Percentiles rank a stretch among this genome's conserved stretches.
phyloP scores from a whole-genome alignment of 495 filamentous ascomycete species.

The Chaetomidium leptoderma region DNA sequence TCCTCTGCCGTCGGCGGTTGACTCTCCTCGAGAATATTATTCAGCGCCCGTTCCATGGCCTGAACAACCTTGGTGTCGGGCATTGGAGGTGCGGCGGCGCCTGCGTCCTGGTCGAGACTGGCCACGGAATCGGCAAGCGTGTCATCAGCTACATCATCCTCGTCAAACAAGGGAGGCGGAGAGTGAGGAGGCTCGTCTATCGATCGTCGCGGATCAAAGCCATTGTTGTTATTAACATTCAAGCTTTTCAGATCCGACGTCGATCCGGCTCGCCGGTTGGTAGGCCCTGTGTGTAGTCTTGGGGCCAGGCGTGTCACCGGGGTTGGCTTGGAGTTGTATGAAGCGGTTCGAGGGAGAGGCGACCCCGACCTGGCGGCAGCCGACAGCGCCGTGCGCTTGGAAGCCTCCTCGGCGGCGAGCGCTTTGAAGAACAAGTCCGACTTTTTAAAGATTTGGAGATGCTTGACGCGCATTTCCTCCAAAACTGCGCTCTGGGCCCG shows the following conservation, averaged over 20 bases:
- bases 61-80: conserved; percentile 66
- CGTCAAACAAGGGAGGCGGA: conserved; percentile 48
- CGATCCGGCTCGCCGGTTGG: conserved; percentile 41
- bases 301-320: conserved; percentile 39
- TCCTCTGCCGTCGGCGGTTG: conserved; percentile 59
- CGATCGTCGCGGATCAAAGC: conserved; percentile 42
- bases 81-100: conserved; percentile 31
- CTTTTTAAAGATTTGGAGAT: conserved; percentile 82
- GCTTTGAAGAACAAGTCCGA: conserved; percentile 96
- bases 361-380: conserved; percentile 29
- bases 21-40: conserved; percentile 80
- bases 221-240: conserved; percentile 31
- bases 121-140: conserved; percentile 49
- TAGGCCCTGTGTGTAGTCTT: conserved; percentile 28
- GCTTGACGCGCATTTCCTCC: conserved; percentile 71
- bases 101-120: conserved; percentile 48
- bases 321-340: conserved; percentile 40
- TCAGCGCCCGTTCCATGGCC: conserved; percentile 92
- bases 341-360: conserved; percentile 29
- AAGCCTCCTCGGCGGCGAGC: conserved; percentile 79
- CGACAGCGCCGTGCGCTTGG: conserved; percentile 38
- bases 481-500: conserved; percentile 76
- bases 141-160: conserved; percentile 52
- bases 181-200: conserved; percentile 44
- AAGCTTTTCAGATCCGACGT: conserved; percentile 39